Evolutionary conservation across 2,329 filamentous ascomycete genomes (phyloP), one percentile per base, ranked within the genome.

Genomic region (Alternaria sp.): DNA sequence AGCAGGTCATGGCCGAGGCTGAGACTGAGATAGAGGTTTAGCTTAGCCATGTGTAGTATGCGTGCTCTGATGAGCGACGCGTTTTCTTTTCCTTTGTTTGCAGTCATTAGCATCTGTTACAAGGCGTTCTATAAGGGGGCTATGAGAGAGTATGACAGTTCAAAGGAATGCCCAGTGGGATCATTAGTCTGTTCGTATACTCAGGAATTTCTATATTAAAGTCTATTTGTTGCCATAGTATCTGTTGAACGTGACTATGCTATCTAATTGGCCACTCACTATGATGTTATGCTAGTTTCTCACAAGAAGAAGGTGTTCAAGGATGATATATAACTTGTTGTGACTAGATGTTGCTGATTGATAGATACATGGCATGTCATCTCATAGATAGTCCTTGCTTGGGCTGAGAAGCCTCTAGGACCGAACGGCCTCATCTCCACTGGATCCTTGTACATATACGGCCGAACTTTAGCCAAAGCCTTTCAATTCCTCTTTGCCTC

Each of bases 1-100:
- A 99, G 84, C 91, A 95, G 79, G 82, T 97, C 67, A 91, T 96
- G 86, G 88, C 88, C 48, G 92, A 94, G 75, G 77, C 74, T 18
- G 75, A 75, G 36, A 22, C 40, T 1, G 75, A 75, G 36, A 22
- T 40, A 1, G 55, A 60, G 38, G 40, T 12, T 30, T 50, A 50
- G 46, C 12, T 43, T 16, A 9, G 16, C 2, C 16, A 28, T 16
- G 0, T 20, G n/a, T 36, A 5, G 10, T 32, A 10, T n/a, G 34
- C 2, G 25, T 25, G 10, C 18, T 46, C 30, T 28, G 32, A 45
- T 51, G 27, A 22, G 28, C 25, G 27, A 20, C 38, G 20, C 46
- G 7, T 8, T 50, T 36, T 18, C 3, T 50, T 7, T 56, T 50
- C n/a, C 9, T 59, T 9, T 40, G 30, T 9, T 12, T 27, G 32